Conservation (phyloP, 176 grass and related monocot species). For the Musa itinerans region DNA sequence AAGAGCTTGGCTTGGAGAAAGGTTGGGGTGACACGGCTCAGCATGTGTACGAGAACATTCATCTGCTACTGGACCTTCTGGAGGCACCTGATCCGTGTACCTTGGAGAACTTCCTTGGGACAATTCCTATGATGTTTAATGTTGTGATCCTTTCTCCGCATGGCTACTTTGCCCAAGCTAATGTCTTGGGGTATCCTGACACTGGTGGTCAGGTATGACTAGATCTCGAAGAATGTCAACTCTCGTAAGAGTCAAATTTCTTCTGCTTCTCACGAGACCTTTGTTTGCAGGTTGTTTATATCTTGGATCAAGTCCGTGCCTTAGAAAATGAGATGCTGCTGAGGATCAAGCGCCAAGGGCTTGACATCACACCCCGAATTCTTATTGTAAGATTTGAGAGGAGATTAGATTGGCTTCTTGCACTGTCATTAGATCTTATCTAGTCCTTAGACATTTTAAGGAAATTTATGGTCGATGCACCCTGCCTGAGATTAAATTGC, state of each 20-base stretch:
- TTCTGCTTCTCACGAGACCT: conserved; percentile 3
- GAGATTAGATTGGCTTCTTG: background rate
- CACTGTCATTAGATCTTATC: no score
- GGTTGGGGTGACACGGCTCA: conserved; percentile 90
- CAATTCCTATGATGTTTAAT: conserved; percentile 96
- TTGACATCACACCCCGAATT: conserved; percentile 87
- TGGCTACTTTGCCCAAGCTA: conserved; percentile 95
- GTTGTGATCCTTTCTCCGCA: conserved; percentile 92
- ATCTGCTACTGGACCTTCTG: conserved; percentile 92
- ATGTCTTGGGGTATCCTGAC: conserved; percentile 99
- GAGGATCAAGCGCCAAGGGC: conserved; percentile 94
- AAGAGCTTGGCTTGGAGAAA: conserved; percentile 93
- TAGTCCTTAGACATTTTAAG: background rate
- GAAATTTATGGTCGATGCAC: background rate
- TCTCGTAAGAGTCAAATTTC: background rate
- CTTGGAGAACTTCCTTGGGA: conserved; percentile 89
- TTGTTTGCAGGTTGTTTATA: conserved; percentile 75
- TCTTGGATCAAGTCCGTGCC: conserved; percentile 98
- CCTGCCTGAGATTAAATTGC: conserved; percentile 4
- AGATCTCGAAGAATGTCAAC: background rate
- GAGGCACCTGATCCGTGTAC: conserved; percentile 91
- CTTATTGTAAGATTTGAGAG: conserved; percentile 66
- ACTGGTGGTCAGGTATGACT: conserved; percentile 84
- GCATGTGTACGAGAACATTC: conserved; percentile 71
- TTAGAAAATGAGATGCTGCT: conserved; percentile 95